Evolutionary conservation across 768 basidiomycete genomes (phyloP).

Genomic region (Mycena vitilis): DNA sequence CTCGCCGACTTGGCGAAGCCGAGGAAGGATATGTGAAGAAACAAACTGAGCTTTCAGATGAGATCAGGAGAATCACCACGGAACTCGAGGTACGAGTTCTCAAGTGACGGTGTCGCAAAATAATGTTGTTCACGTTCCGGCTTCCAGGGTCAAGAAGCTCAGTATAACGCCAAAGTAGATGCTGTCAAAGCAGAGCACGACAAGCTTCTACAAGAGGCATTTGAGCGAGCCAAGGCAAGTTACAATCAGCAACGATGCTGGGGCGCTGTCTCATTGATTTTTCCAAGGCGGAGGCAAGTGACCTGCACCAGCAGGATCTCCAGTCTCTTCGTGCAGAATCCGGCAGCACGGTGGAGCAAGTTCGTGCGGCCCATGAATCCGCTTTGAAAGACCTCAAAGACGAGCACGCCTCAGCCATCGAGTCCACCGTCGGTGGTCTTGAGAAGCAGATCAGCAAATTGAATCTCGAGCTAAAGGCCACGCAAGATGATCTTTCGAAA

Average conservation of each 20-base stretch:
- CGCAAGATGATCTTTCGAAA: constrained; percentile 85
- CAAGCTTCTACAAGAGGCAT: constrained; percentile 72
- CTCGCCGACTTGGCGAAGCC: constrained; percentile 61
- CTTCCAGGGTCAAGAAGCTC: constrained; percentile 72
- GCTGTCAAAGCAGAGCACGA: constrained; percentile 74
- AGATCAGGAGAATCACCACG: constrained; percentile 63
- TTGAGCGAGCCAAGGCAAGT: constrained; percentile 81
- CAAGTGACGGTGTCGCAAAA: not conserved
- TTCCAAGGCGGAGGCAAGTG: constrained; percentile 75
- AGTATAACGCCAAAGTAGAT: constrained; percentile 75
- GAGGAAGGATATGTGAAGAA: constrained; percentile 62
- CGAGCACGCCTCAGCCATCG: constrained; percentile 72
- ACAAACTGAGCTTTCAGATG: constrained; percentile 63
- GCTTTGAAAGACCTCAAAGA: constrained; percentile 70
- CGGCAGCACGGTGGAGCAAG: constrained; percentile 73
- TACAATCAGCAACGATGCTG: not conserved
- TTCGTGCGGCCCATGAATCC: constrained; percentile 69
- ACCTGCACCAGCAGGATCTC: constrained; percentile 75
- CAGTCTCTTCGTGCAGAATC: constrained; percentile 77
- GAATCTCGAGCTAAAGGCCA: constrained; percentile 83
- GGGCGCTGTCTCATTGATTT: constrained; percentile 26
- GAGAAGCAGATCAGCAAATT: constrained; percentile 74
- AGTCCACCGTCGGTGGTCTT: constrained; percentile 63
- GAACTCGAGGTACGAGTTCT: constrained; percentile 71
- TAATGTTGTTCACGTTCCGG: constrained; percentile 10